Conservation (phyloP, 2,329 filamentous ascomycete species). For the Colletotrichum sp. region DNA sequence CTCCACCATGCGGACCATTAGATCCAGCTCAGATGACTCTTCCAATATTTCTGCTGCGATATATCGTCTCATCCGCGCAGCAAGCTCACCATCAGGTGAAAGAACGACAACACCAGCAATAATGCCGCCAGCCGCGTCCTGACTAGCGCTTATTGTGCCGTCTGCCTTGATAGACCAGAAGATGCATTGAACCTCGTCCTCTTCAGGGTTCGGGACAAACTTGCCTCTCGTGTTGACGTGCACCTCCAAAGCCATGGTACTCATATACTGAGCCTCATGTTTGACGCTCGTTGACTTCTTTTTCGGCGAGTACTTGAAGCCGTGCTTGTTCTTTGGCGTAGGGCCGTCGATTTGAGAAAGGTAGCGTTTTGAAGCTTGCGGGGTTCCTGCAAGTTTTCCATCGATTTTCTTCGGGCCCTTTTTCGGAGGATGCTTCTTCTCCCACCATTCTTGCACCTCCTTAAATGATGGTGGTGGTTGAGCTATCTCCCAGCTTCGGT, state of each 20-base stretch:
- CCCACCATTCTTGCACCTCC: constrained; percentile 75
- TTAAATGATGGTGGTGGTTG: constrained; percentile 70
- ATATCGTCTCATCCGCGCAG: constrained; percentile 66
- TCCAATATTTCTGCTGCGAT: constrained; percentile 69
- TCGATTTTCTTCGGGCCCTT: constrained; percentile 21
- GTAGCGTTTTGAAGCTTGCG: constrained; percentile 34
- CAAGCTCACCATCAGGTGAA: constrained; percentile 64
- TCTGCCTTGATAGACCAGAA: constrained; percentile 91
- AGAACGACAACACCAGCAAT: constrained; percentile 77
- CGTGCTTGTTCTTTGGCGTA: constrained; percentile 81
- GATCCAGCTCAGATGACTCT: constrained; percentile 81
- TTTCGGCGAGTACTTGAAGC: constrained; percentile 86
- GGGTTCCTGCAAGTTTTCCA: constrained; percentile 15
- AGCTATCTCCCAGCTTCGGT: constrained; percentile 80
- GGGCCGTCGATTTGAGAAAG: constrained; percentile 89
- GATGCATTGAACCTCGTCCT: constrained; percentile 86
- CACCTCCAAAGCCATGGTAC: constrained; percentile 90
- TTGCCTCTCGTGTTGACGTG: constrained; percentile 87
- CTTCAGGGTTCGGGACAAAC: constrained; percentile 85
- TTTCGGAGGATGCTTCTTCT: constrained; percentile 33
- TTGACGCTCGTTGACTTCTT: constrained; percentile 76
- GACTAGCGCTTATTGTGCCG: constrained; percentile 59
- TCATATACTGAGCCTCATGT: constrained; percentile 93
- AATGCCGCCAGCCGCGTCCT: constrained; percentile 49
- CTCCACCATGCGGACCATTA: constrained; percentile 85